Percentiles rank a stretch among this genome's conserved stretches.
phyloP scores from a whole-genome alignment of 1,139 yeast genomes.

The Saccharomyces hybrid region DNA sequence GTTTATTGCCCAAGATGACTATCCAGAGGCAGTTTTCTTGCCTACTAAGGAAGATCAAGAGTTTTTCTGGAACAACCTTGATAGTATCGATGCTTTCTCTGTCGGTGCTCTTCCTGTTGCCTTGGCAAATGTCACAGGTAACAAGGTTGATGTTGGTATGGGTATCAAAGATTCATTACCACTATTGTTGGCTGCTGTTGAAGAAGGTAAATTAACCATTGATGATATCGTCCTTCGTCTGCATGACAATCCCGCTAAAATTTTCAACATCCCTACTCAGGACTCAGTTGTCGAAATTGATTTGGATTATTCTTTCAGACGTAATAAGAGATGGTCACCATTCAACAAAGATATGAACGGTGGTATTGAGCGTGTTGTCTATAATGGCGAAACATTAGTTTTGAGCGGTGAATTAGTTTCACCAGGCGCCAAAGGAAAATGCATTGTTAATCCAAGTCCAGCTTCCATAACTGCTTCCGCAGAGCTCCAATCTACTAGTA shows the following conservation, averaged over 20 bases:
- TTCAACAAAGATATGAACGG: constrained; percentile 53
- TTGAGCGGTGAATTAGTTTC: constrained; percentile 70
- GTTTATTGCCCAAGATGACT: constrained; percentile 66
- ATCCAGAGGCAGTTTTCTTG: constrained; percentile 60
- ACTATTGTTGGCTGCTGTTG: constrained; percentile 72
- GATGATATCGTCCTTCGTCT: constrained; percentile 66
- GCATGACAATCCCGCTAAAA: constrained; percentile 73
- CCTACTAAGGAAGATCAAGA: constrained; percentile 77
- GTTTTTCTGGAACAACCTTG: constrained; percentile 73
- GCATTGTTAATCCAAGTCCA: constrained; percentile 33
- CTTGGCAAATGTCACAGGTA: constrained; percentile 57
- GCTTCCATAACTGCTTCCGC: constrained; percentile 19
- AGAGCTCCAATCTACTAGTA: constrained; percentile 22
- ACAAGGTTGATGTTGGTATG: constrained; percentile 56
- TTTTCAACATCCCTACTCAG: constrained; percentile 80
- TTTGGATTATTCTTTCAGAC: constrained; percentile 51
- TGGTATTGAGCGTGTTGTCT: constrained; percentile 78
- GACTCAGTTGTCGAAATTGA: constrained; percentile 72
- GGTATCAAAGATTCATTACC: constrained; percentile 81
- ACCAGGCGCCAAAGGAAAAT: constrained; percentile 47
- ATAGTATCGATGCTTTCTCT: constrained; percentile 75
- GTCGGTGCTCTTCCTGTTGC: constrained; percentile 73
- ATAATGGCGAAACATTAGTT: constrained; percentile 71
- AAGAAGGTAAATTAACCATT: constrained; percentile 60
- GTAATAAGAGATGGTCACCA: constrained; percentile 45